Evolutionary conservation across 1,284 basidiomycete genomes (phyloP).

Genomic region (Ceratobasidium sp.): DNA sequence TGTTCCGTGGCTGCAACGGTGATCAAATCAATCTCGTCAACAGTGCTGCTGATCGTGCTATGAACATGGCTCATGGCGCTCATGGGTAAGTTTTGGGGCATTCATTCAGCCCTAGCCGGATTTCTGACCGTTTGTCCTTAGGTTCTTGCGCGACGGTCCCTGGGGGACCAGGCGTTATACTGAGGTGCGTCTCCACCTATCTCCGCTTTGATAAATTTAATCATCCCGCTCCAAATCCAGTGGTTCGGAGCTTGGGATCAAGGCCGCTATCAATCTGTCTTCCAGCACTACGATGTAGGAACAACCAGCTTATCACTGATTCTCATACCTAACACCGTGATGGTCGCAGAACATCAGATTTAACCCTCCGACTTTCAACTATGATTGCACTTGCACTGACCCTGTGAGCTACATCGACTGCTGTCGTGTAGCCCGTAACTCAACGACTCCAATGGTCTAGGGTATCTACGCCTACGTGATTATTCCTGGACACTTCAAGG

Average conservation of each 20-base stretch:
- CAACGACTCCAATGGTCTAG: neutral
- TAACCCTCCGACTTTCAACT: conserved; percentile 42
- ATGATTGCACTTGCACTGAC: conserved; percentile 45
- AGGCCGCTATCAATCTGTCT: conserved; percentile 35
- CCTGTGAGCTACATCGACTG: conserved; percentile 5
- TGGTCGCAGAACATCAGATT: conserved; percentile 37
- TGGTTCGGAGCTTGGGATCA: conserved; percentile 42
- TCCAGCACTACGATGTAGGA: conserved; percentile 39
- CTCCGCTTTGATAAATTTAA: neutral
- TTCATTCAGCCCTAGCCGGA: neutral
- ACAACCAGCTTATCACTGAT: neutral
- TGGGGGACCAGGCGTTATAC: conserved; percentile 38
- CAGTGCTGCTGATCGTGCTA: conserved; percentile 34
- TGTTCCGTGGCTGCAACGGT: conserved; percentile 39
- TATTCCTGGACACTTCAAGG: conserved; percentile 42
- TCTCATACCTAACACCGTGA: neutral
- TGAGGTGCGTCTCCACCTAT: conserved; percentile 13
- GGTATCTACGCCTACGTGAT: conserved; percentile 43
- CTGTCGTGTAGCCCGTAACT: neutral
- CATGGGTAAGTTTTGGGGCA: conserved; percentile 26
- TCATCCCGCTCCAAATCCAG: conserved; percentile 13
- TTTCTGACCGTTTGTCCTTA: conserved; percentile 18
- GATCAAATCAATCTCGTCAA: conserved; percentile 24
- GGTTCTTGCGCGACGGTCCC: conserved; percentile 39
- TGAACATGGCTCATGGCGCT: conserved; percentile 45